Evolutionary conservation across 768 basidiomycete genomes (phyloP).

Genomic region (Lyophyllum atratum): DNA sequence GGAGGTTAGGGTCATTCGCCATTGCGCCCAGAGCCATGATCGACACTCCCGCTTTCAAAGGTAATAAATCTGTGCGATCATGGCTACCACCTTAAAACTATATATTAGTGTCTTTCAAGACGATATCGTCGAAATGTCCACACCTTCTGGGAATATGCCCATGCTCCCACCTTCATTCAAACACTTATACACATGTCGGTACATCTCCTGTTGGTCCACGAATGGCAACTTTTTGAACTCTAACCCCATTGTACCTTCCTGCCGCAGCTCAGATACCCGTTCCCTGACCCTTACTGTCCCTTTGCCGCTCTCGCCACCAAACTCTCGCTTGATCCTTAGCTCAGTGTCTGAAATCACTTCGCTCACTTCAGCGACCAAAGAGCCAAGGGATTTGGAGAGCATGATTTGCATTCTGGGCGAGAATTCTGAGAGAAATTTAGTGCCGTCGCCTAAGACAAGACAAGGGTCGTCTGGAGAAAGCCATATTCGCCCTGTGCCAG

Average conservation of each 20-base stretch:
- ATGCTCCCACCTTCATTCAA: conserved; percentile 87
- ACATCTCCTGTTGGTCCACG: conserved; percentile 95
- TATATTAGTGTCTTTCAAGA: not conserved
- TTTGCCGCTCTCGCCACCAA: conserved; percentile 80
- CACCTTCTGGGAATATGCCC: conserved; percentile 98
- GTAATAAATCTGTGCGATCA: conserved; percentile 94
- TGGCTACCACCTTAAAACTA: conserved; percentile 84
- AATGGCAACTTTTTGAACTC: conserved; percentile 84
- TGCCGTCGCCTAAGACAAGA: conserved; percentile 80
- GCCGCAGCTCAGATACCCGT: conserved; percentile 59
- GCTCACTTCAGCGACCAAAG: conserved; percentile 77
- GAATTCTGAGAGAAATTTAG: conserved; percentile 76
- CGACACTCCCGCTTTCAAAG: conserved; percentile 95
- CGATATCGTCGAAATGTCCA: conserved; percentile 8
- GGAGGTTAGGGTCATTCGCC: conserved; percentile 83
- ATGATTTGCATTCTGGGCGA: conserved; percentile 81
- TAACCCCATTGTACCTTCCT: conserved; percentile 60
- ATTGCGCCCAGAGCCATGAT: conserved; percentile 99
- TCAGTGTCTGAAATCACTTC: conserved; percentile 90
- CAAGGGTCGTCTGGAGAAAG: conserved; percentile 78
- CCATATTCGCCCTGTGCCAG: conserved; percentile 71
- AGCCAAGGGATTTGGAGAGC: conserved; percentile 80
- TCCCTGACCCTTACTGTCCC: conserved; percentile 69
- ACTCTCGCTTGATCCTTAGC: conserved; percentile 82
- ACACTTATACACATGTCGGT: conserved; percentile 86